Evolutionary conservation across 2,329 filamentous ascomycete species (phyloP).

Genomic region (Pezicula radicicola): DNA sequence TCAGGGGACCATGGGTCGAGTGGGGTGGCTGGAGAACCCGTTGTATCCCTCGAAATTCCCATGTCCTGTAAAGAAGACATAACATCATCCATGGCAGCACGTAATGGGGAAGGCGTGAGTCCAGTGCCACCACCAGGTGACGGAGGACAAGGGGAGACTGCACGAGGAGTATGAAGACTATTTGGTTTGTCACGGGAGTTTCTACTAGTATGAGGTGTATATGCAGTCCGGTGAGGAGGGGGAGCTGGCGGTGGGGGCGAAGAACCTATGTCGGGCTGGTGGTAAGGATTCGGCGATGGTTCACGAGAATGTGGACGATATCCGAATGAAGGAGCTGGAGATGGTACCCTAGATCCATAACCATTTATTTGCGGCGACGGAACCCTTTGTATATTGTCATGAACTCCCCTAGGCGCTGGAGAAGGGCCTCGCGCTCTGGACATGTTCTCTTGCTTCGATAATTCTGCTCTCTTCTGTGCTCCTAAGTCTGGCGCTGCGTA

Average conservation of each 20-base stretch:
- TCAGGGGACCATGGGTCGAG: slow-evolving; percentile 88
- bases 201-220: slow-evolving; percentile 23
- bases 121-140: slow-evolving; percentile 64
- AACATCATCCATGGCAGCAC: slow-evolving; percentile 96
- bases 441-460: slow-evolving; percentile 24
- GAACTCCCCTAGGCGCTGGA: slow-evolving; percentile 18
- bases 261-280: slow-evolving; percentile 27
- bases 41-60: slow-evolving; percentile 54
- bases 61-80: slow-evolving; percentile 94
- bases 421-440: slow-evolving; percentile 20
- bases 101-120: slow-evolving; percentile 84
- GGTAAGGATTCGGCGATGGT: slow-evolving; percentile 34
- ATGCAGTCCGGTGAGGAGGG: slow-evolving; percentile 72
- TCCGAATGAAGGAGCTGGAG: slow-evolving; percentile 22
- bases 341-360: slow-evolving; percentile 24
- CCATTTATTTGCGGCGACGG: slow-evolving; percentile 24
- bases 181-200: slow-evolving; percentile 36
- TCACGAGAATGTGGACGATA: slow-evolving; percentile 32
- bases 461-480: slow-evolving; percentile 47
- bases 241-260: slow-evolving; percentile 73
- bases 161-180: slow-evolving; percentile 52
- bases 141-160: slow-evolving; percentile 61
- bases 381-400: slow-evolving; percentile 18
- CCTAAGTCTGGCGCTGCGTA: slow-evolving; percentile 65
- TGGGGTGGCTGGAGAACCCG: slow-evolving; percentile 53